Percentiles rank a stretch among this genome's conserved stretches.
phyloP scores from a whole-genome alignment of 1,284 basidiomycete genomes.

The Abortiporus biennis region DNA sequence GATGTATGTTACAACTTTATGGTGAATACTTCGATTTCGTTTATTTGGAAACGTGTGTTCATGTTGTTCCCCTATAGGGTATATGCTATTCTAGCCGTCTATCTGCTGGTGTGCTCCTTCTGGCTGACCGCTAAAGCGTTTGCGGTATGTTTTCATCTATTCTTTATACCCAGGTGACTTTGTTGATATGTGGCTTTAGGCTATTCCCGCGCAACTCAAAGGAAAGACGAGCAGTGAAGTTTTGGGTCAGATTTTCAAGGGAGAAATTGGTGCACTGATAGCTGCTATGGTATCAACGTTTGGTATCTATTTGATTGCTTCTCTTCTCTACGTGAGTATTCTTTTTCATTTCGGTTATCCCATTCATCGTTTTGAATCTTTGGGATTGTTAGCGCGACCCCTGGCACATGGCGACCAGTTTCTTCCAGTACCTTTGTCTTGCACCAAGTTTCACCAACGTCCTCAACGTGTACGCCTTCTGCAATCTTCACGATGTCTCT shows the following conservation, averaged over 20 bases:
- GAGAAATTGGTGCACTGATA: slow-evolving; percentile 78
- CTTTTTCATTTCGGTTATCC: neutral
- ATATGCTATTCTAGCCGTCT: slow-evolving; percentile 73
- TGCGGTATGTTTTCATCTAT: slow-evolving; percentile 45
- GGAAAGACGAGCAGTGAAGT: slow-evolving; percentile 40
- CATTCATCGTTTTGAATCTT: slow-evolving; percentile 1
- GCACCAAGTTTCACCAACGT: slow-evolving; percentile 93
- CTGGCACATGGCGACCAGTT: slow-evolving; percentile 98
- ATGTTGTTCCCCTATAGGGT: slow-evolving; percentile 49
- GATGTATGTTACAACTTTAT: slow-evolving; percentile 79
- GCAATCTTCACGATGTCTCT: slow-evolving; percentile 88
- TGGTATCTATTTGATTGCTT: slow-evolving; percentile 81
- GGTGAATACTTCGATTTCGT: slow-evolving; percentile 39
- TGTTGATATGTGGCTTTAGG: slow-evolving; percentile 29
- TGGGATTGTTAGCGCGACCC: slow-evolving; percentile 68
- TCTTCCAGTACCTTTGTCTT: slow-evolving; percentile 86
- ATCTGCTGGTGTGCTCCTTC: slow-evolving; percentile 82
- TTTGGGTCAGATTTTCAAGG: slow-evolving; percentile 56
- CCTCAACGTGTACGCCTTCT: slow-evolving; percentile 95
- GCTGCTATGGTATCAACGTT: slow-evolving; percentile 88
- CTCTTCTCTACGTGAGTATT: slow-evolving; percentile 78
- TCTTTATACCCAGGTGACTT: too few relatives aligned
- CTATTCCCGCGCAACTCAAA: slow-evolving; percentile 45
- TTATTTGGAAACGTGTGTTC: neutral
- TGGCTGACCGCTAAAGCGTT: slow-evolving; percentile 80